Conservation (phyloP, 768 basidiomycete genomes). For the Leccinum obscurum region DNA sequence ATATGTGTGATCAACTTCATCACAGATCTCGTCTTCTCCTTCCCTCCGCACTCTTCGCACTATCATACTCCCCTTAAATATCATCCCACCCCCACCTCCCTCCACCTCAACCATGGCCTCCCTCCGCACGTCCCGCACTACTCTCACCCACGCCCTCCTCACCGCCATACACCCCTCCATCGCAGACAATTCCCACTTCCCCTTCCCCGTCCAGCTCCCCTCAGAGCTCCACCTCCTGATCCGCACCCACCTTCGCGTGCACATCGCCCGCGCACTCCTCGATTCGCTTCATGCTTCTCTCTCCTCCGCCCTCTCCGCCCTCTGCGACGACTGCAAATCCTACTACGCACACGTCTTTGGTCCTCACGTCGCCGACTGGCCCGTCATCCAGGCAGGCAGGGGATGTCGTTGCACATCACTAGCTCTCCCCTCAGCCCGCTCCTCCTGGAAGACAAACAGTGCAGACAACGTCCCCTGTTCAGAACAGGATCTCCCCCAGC, state of each 20-base stretch:
- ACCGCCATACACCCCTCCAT: constrained; percentile 49
- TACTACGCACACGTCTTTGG: constrained; percentile 58
- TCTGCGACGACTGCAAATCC: constrained; percentile 50
- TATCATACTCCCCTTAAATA: constrained; percentile 13
- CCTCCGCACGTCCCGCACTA: constrained; percentile 41
- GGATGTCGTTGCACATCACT: constrained; percentile 46
- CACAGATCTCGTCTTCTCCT: constrained; percentile 12
- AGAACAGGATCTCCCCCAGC: constrained; percentile 25
- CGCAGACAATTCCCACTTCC: constrained; percentile 26
- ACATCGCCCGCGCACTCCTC: constrained; percentile 43
- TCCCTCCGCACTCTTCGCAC: constrained; percentile 29
- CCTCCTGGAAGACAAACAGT: constrained; percentile 10
- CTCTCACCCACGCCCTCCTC: constrained; percentile 54
- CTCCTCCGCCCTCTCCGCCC: constrained; percentile 23
- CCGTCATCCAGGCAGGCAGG: constrained; percentile 44
- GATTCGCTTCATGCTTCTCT: constrained; percentile 44
- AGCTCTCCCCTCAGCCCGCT: constrained; percentile 14
- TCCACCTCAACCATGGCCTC: constrained; percentile 15
- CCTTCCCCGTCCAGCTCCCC: constrained; percentile 38
- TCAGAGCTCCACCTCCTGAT: constrained; percentile 54
- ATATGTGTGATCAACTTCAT: neutral
- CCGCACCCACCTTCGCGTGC: constrained; percentile 46
- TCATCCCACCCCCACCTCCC: constrained; percentile 1
- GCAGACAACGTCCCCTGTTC: constrained; percentile 11
- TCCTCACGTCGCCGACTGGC: constrained; percentile 53